These are phyloP conservation scores for Cytospora paraplurivora DNA, from an alignment of 2,329 filamentous ascomycete genomes.

Conservation along the genomic window DNA sequence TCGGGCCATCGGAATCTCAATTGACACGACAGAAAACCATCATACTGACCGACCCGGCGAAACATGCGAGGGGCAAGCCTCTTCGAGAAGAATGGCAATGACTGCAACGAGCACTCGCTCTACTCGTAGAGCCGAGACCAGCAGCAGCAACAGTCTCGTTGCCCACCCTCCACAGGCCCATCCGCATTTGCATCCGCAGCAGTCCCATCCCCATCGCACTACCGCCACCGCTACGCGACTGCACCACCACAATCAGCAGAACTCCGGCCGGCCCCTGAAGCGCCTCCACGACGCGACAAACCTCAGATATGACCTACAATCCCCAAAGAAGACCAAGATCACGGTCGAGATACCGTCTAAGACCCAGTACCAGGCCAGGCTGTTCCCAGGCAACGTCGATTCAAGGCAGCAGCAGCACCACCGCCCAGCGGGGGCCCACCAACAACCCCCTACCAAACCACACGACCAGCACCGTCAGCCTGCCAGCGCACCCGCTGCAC, in stretches of 20 bases:
- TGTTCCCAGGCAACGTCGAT: slow-evolving; percentile 27
- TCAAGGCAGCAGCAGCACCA: slow-evolving; percentile 25
- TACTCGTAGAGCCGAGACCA: slow-evolving; percentile 29
- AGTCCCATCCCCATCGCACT: slow-evolving; percentile 19
- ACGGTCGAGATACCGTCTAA: slow-evolving; percentile 29
- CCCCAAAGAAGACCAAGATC: slow-evolving; percentile 28
- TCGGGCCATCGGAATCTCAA: slow-evolving; percentile 23
- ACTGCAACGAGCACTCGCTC: slow-evolving; percentile 31
- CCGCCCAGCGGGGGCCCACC: slow-evolving; percentile 35
- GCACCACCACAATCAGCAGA: slow-evolving; percentile 24
- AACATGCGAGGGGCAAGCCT: slow-evolving; percentile 27
- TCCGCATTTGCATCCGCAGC: background rate
- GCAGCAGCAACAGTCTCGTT: slow-evolving; percentile 22
- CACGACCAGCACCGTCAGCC: slow-evolving; percentile 31
- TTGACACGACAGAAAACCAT: slow-evolving; percentile 22
- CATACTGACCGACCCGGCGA: slow-evolving; percentile 18
- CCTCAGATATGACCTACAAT: slow-evolving; percentile 28
- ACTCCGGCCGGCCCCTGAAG: slow-evolving; percentile 28
- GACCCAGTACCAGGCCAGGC: slow-evolving; percentile 27
- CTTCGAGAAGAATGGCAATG: slow-evolving; percentile 29
- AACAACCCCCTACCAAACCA: slow-evolving; percentile 33
- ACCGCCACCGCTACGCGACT: slow-evolving; percentile 27
- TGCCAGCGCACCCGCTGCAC: slow-evolving; percentile 20
- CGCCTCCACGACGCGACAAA: slow-evolving; percentile 29
- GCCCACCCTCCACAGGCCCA: slow-evolving; percentile 23